These are phyloP conservation scores for Dactylellina haptotyla DNA, from an alignment of 2,329 filamentous ascomycete species.

Conservation along the genomic window DNA sequence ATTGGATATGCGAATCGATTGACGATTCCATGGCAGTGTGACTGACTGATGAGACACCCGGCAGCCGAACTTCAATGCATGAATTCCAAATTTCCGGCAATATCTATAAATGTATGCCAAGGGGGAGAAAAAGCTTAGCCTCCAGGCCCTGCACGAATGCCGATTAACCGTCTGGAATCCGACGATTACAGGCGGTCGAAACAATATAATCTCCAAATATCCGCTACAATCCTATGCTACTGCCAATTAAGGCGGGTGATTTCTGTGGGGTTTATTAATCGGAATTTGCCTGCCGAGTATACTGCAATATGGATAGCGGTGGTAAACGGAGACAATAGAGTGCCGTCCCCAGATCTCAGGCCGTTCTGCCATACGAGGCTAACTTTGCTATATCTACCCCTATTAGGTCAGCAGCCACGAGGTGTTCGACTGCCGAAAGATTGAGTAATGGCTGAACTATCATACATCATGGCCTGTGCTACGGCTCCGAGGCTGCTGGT, in stretches of 20 bases:
- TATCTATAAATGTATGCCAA: constrained; percentile 14
- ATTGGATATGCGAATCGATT: constrained; percentile 5
- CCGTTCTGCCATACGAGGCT: not conserved
- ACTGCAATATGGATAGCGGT: not conserved
- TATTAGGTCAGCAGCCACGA: constrained; percentile 10
- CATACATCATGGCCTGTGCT: constrained; percentile 10
- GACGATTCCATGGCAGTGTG: no score
- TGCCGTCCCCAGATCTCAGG: not conserved
- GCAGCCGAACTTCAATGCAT: not conserved
- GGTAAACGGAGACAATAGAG: not conserved
- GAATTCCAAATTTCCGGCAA: not conserved
- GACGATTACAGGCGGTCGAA: not conserved
- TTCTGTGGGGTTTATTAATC: not conserved
- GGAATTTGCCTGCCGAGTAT: constrained; percentile 4
- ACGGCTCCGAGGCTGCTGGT: constrained; percentile 38
- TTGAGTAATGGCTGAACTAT: constrained; percentile 17
- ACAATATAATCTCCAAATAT: not conserved
- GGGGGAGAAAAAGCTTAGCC: constrained; percentile 10
- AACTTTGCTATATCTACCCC: not conserved
- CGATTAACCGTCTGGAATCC: not conserved
- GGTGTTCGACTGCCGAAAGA: not conserved
- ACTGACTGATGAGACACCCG: not conserved
- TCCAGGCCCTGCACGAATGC: not conserved
- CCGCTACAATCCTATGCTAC: not conserved
- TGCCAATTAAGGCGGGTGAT: not conserved